Base-by-base conservation (phyloP, 176 grass and related monocot species). In the Ananas comosus region DNA sequence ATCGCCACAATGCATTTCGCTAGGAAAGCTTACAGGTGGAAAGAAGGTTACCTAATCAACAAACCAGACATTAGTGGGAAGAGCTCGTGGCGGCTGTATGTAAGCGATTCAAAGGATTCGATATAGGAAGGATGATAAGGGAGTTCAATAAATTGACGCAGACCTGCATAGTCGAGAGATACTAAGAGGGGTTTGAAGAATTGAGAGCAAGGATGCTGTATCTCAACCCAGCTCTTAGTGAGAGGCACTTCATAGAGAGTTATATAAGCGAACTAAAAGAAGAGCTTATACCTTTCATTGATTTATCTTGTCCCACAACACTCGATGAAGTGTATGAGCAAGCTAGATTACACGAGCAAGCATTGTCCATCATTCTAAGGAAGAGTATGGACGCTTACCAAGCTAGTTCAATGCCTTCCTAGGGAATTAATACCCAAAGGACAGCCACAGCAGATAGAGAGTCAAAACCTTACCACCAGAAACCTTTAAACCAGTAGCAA, bases 321-420 rank as follows among this genome's bases (percentile, higher is more conserved):
- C 28, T 29, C 2, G 28, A 29, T 1, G 28, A 2, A 29, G 28
- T 29, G 0, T 29, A 29, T 29, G 28, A 29, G 28, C 28, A 29
- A 29, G 28, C 28, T 4, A 29, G 2, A 29, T 4, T 29, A 29
- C 28, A 29, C 28, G 28, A 29, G 2, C 28, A 29, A 29, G 28
- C 28, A 29, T 3, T 29, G 0, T 2, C 28, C 0, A 29, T 29
- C 3, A 29, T 29, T 4, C 3, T 29, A 3, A 6, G 7, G 2
- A 54, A 54, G 2, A 54, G 2, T 5, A 54, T 0, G 14, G 7
- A 0, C 1, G 2, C 2, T 12, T 54, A 54, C 51, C 11, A 13
- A 3, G 7, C 51, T 1, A 2, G 4, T 3, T 1, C 0, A 13
- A 13, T 0, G 2, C 2, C 2, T 2, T 3, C 51, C 1, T 1